Evolutionary conservation across 768 basidiomycete genomes (phyloP), one percentile per base, ranked within the genome.

Genomic region (Russula vinacea): DNA sequence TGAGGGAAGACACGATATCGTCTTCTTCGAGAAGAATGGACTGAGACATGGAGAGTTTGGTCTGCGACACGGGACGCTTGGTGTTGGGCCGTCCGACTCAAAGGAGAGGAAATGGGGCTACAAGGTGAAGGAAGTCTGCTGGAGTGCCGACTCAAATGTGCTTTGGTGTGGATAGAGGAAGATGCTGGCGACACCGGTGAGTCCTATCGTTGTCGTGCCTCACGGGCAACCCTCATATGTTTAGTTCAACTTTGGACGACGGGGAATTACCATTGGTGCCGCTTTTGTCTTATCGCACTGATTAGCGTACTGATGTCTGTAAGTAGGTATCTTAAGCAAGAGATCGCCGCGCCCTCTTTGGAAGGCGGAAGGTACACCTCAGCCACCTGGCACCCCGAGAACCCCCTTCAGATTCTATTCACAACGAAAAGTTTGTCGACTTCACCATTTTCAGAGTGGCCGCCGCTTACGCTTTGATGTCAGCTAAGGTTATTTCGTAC

Each of bases 11-110:
- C 89, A 96, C 70, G 92, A 96, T 69, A 79, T 98, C 8, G 85
- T 98, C 0, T 96, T 98, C 76, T 94, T 96, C 64, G 97, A 99
- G 77, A 79, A 93, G 68, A 99, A 99, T 74, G 97, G 97, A 1
- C 75, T 99, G 64, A 77, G 94, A 64, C 91, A 97, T 70, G 92
- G 94, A 5, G 94, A 97, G 60, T 98, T 97, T 73, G 80, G 78
- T 40, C 72, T 98, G 61, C 71, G 81, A 45, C 77, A 81, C 47
- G 70, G 67, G n/a, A 61, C 71, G 40, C 63, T 67, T 55, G 62
- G 72, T 24, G 52, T 65, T 37, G 70, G 60, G 26, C 70, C 58
- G 17, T 62, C 65, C 52, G 66, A 69, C 26, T 73, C 71, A 16
- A 73, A 73, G 22, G 75, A 76, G 13, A 72, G 76, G 66, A 76